Evolutionary conservation across 2,329 filamentous ascomycete species (phyloP).

Genomic region (Incumbomyces delicatus): DNA sequence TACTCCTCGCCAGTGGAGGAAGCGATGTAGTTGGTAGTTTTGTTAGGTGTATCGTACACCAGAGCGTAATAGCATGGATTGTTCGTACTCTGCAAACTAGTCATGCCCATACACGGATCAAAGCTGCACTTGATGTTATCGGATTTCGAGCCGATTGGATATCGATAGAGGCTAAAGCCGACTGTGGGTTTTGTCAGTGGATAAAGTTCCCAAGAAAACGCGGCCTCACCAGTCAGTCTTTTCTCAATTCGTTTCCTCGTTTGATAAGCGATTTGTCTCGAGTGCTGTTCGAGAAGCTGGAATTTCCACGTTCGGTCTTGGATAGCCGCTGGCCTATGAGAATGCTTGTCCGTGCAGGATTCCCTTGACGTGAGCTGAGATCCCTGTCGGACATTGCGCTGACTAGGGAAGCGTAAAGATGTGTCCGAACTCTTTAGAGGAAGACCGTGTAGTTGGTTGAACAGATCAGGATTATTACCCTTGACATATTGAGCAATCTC

Average conservation of each 20-base stretch:
- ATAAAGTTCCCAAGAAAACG: background rate
- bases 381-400: background rate
- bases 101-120: background rate
- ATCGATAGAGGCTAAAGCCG: too few relatives aligned
- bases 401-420: constrained; percentile 1
- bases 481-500: background rate
- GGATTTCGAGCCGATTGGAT: too few relatives aligned
- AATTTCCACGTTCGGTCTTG: background rate
- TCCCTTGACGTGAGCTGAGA: background rate
- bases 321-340: background rate
- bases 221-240: background rate
- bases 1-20: background rate
- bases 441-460: constrained; percentile 5
- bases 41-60: background rate
- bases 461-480: constrained; percentile 4
- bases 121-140: too few relatives aligned
- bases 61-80: background rate
- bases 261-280: background rate
- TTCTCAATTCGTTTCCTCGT: background rate
- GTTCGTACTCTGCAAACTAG: background rate
- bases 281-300: background rate
- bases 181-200: background rate
- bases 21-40: background rate
- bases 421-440: background rate
- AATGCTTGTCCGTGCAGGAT: background rate